Conservation (phyloP, 495 filamentous ascomycete genomes). For the Sporormia fimetaria region DNA sequence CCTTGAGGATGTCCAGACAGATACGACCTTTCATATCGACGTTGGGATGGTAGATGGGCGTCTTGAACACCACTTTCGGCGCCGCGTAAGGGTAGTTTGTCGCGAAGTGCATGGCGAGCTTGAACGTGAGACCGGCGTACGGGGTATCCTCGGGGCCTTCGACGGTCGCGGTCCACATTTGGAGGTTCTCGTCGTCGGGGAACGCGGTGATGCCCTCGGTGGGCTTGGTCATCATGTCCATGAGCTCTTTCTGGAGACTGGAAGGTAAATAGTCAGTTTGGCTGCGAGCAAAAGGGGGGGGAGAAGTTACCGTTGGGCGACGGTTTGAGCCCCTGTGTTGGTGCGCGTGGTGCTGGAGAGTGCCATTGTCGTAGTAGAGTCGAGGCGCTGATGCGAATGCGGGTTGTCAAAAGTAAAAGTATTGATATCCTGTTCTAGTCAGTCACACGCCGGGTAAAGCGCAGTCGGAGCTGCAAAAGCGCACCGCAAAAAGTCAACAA, state of each 20-base stretch:
- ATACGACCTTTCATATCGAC: slow-evolving; percentile 35
- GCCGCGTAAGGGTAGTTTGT: slow-evolving; percentile 86
- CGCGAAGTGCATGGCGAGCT: slow-evolving; percentile 85
- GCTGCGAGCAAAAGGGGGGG: neutral
- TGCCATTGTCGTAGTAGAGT: slow-evolving; percentile 6
- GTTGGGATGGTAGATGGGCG: slow-evolving; percentile 38
- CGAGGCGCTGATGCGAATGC: neutral
- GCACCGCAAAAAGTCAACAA: no score
- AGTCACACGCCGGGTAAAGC: no score
- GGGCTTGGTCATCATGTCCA: slow-evolving; percentile 92
- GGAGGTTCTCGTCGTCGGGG: slow-evolving; percentile 82
- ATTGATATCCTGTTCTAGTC: no score
- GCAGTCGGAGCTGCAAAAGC: no score
- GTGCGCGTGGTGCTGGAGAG: slow-evolving; percentile 5
- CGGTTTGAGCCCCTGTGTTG: slow-evolving; percentile 10
- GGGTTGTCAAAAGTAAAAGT: no score
- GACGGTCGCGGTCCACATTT: slow-evolving; percentile 88
- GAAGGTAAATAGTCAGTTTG: neutral
- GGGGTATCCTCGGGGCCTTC: slow-evolving; percentile 82
- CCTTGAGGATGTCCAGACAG: slow-evolving; percentile 84
- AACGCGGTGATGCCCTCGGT: slow-evolving; percentile 94
- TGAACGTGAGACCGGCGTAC: slow-evolving; percentile 80
- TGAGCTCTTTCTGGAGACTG: slow-evolving; percentile 91
- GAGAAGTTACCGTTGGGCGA: slow-evolving; percentile 18
- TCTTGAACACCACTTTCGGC: slow-evolving; percentile 65